Evolutionary conservation across 805 yeast genomes (phyloP).

Genomic region (Zygosaccharomyces bisporus): DNA sequence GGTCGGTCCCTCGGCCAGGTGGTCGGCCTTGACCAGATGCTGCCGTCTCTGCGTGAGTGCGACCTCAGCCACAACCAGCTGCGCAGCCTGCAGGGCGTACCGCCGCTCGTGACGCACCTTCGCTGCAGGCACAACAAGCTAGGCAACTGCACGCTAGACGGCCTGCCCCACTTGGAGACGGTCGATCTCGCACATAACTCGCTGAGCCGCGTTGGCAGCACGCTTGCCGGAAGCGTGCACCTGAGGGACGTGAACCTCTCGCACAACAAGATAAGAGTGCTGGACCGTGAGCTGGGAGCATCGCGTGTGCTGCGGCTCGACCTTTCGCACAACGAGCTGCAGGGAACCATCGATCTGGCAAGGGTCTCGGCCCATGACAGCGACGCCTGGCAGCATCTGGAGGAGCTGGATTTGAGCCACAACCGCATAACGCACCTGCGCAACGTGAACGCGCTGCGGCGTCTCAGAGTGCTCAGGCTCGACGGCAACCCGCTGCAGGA

Average conservation of each 20-base stretch:
- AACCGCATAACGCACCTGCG: slow-evolving; percentile 24
- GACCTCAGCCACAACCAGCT: slow-evolving; percentile 24
- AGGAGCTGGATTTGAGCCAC: slow-evolving; percentile 24
- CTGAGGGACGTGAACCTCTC: slow-evolving; percentile 25
- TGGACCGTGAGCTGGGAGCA: slow-evolving; percentile 20
- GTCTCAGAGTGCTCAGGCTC: slow-evolving; percentile 20
- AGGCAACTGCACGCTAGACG: slow-evolving; percentile 17
- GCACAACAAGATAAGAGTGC: slow-evolving; percentile 20
- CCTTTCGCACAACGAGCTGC: slow-evolving; percentile 23
- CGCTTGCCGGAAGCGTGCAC: slow-evolving; percentile 18
- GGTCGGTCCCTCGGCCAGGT: slow-evolving; percentile 15
- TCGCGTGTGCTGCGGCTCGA: slow-evolving; percentile 20
- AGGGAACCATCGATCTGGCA: slow-evolving; percentile 28
- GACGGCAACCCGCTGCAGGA: slow-evolving; percentile 27
- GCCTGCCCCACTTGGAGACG: slow-evolving; percentile 22
- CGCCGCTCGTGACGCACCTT: slow-evolving; percentile 16
- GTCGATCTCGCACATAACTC: slow-evolving; percentile 24
- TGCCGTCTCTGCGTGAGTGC: slow-evolving; percentile 24
- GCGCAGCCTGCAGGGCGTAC: slow-evolving; percentile 21
- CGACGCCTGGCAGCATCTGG: slow-evolving; percentile 20
- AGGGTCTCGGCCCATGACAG: slow-evolving; percentile 13
- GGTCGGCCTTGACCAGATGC: slow-evolving; percentile 22
- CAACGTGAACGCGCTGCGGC: slow-evolving; percentile 22
- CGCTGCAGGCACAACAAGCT: slow-evolving; percentile 21
- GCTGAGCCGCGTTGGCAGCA: slow-evolving; percentile 16